Conservation (phyloP, 495 filamentous ascomycete genomes). For the Aspergillus saccharolyticus region DNA sequence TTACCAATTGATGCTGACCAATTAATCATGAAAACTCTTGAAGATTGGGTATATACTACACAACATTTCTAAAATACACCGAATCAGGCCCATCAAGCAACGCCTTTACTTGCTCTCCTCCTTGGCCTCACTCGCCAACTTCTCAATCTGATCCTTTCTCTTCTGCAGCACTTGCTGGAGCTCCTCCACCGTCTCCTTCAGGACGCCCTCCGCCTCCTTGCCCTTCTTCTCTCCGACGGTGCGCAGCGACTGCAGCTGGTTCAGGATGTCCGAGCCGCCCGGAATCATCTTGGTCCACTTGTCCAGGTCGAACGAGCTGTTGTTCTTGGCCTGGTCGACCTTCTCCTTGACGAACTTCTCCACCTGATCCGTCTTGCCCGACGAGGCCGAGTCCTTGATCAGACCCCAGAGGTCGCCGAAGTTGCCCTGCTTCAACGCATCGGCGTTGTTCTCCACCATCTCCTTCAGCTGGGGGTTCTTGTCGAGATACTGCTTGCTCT, state of each 20-base stretch:
- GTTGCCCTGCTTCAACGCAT: conserved; percentile 55
- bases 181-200: conserved; percentile 55
- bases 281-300: conserved; percentile 50
- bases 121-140: conserved; percentile 36
- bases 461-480: conserved; percentile 63
- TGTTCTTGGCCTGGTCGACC: conserved; percentile 49
- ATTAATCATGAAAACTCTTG: no score
- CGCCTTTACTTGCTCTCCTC: conserved; percentile 15
- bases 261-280: conserved; percentile 49
- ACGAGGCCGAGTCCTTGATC: conserved; percentile 48
- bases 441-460: conserved; percentile 56
- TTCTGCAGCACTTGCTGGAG: conserved; percentile 42
- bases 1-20: no score
- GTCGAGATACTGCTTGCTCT: conserved; percentile 58
- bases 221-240: conserved; percentile 53
- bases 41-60: neutral
- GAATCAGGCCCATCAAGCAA: neutral
- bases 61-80: neutral
- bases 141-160: conserved; percentile 35
- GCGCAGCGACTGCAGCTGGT: conserved; percentile 50
- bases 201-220: conserved; percentile 53
- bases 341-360: conserved; percentile 54
- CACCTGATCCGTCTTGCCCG: conserved; percentile 49
- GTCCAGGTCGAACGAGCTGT: conserved; percentile 34
- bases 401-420: conserved; percentile 48